Conservation (phyloP, 1,284 basidiomycete species). For the Rhodotorula glutinis region DNA sequence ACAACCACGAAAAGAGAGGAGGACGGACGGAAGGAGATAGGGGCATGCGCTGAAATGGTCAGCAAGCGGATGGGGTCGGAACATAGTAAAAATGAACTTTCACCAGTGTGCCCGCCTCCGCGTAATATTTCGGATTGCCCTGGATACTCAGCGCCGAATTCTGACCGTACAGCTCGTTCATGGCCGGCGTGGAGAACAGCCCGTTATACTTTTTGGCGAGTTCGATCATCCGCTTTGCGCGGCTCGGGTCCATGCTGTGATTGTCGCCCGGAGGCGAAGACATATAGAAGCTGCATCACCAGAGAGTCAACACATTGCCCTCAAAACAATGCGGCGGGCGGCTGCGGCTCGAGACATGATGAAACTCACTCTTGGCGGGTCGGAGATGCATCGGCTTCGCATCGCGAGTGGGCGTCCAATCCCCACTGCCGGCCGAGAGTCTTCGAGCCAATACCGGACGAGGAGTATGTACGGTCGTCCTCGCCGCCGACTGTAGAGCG, state of each 20-base stretch:
- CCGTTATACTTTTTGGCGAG: slow-evolving; percentile 8
- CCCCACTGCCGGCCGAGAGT: not conserved
- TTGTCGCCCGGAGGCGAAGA: slow-evolving; percentile 5
- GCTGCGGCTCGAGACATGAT: no score
- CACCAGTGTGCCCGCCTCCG: slow-evolving; percentile 1
- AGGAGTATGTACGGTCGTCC: slow-evolving; percentile 6
- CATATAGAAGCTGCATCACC: slow-evolving; percentile 8
- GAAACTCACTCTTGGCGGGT: not conserved
- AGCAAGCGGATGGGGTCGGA: no score
- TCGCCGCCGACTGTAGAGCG: slow-evolving; percentile 1
- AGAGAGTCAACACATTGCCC: no score
- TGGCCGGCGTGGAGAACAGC: not conserved
- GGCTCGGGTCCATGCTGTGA: not conserved
- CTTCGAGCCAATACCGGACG: slow-evolving; percentile 3
- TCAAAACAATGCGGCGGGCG: no score
- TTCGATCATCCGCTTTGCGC: slow-evolving; percentile 1
- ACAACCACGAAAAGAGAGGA: not conserved
- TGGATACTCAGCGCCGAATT: not conserved
- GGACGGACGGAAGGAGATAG: no score
- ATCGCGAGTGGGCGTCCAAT: slow-evolving; percentile 7
- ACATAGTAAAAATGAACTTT: not conserved
- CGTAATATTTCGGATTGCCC: not conserved
- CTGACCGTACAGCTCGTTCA: slow-evolving; percentile 5
- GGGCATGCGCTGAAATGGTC: no score
- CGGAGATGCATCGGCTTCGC: slow-evolving; percentile 7